Percentiles rank a stretch among this genome's conserved stretches.
Evolutionary conservation across 2,329 filamentous ascomycete genomes (phyloP).

Genomic region (Xylaria multiplex): DNA sequence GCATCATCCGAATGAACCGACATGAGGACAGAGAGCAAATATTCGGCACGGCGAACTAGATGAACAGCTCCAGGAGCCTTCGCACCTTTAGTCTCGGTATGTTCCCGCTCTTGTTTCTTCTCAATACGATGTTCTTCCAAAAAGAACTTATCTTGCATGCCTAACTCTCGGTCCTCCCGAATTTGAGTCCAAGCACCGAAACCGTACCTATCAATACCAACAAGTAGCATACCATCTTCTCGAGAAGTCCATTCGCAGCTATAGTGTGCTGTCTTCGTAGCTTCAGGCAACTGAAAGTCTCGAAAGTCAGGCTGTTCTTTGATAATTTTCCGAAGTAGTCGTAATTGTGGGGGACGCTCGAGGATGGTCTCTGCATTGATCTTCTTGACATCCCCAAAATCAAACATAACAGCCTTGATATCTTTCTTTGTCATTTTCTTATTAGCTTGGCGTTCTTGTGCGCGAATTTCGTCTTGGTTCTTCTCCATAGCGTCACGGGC

Average conservation of each 20-base stretch:
- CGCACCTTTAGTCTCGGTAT: slow-evolving; percentile 79
- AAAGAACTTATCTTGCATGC: slow-evolving; percentile 90
- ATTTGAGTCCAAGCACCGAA: slow-evolving; percentile 97
- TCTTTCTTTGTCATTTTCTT: slow-evolving; percentile 95
- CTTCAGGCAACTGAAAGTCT: slow-evolving; percentile 88
- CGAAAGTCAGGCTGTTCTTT: slow-evolving; percentile 73
- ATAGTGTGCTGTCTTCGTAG: slow-evolving; percentile 91
- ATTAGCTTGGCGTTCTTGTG: slow-evolving; percentile 83
- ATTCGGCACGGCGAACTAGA: slow-evolving; percentile 92
- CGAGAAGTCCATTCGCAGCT: slow-evolving; percentile 90
- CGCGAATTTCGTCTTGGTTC: slow-evolving; percentile 77
- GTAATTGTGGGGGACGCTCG: slow-evolving; percentile 89
- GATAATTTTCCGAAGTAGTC: slow-evolving; percentile 80
- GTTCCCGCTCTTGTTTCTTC: slow-evolving; percentile 91
- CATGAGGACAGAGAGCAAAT: slow-evolving; percentile 92
- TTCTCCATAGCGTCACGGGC: slow-evolving; percentile 69
- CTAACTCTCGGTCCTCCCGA: slow-evolving; percentile 87
- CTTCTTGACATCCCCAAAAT: slow-evolving; percentile 92
- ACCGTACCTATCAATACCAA: slow-evolving; percentile 91
- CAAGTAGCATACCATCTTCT: slow-evolving; percentile 96
- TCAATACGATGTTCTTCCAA: slow-evolving; percentile 98
- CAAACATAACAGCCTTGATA: slow-evolving; percentile 94
- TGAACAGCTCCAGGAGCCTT: slow-evolving; percentile 98
- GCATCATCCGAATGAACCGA: slow-evolving; percentile 82
- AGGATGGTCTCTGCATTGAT: slow-evolving; percentile 96